Evolutionary conservation across 768 basidiomycete species (phyloP).

Genomic region (Scleroderma citrinum): DNA sequence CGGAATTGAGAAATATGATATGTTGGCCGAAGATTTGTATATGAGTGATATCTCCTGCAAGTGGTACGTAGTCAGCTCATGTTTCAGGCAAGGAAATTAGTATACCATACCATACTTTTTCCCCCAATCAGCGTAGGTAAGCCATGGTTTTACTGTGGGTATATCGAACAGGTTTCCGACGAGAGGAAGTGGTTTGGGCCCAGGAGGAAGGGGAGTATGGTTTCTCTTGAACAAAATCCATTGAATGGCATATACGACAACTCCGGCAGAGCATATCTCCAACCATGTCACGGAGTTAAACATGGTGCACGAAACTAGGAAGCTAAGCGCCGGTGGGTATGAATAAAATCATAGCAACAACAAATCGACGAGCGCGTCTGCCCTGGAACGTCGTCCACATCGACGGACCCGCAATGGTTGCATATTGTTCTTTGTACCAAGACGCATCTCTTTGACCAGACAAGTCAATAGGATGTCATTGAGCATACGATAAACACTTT

Average conservation of each 20-base stretch:
- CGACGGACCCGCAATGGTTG: too few relatives aligned
- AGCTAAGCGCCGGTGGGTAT: too few relatives aligned
- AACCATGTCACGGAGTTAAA: background rate
- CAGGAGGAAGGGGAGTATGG: constrained; percentile 35
- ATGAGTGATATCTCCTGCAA: background rate
- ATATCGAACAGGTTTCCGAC: constrained; percentile 35
- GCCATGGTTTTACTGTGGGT: constrained; percentile 33
- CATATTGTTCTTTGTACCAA: too few relatives aligned
- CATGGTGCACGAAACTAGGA: too few relatives aligned
- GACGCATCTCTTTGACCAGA: too few relatives aligned
- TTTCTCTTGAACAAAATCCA: background rate
- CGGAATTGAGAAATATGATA: constrained; percentile 43
- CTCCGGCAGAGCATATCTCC: background rate
- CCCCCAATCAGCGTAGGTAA: constrained; percentile 32
- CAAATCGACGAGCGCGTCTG: too few relatives aligned
- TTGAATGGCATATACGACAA: background rate
- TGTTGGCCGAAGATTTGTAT: constrained; percentile 33
- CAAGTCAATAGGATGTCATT: too few relatives aligned
- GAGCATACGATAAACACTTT: too few relatives aligned
- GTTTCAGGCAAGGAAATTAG: background rate
- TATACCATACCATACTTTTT: constrained; percentile 36
- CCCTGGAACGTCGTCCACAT: too few relatives aligned
- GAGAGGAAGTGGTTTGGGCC: constrained; percentile 35
- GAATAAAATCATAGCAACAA: too few relatives aligned
- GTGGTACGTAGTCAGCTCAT: background rate